Conservation (phyloP, 352 stramenopile genomes). For the Pythium grandisporangium region DNA sequence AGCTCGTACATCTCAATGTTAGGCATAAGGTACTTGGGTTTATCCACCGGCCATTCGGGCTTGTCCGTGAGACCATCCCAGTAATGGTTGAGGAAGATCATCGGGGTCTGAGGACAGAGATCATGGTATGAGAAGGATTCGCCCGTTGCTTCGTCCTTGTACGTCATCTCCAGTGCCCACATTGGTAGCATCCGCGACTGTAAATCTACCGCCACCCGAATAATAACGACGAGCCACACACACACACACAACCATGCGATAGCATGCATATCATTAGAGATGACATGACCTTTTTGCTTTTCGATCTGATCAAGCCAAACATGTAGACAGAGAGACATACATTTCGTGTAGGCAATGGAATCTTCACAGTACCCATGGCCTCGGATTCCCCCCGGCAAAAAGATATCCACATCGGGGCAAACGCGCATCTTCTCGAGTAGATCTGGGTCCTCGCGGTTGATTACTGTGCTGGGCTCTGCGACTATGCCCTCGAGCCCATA, state of each 20-base stretch:
- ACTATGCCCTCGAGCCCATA: conserved; percentile 7
- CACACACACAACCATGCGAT: too few relatives aligned
- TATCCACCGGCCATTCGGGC: conserved; percentile 11
- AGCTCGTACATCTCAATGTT: conserved; percentile 48
- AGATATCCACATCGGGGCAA: conserved; percentile 63
- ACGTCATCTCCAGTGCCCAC: conserved; percentile 35
- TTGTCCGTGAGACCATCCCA: conserved; percentile 12
- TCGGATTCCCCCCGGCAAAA: conserved; percentile 31
- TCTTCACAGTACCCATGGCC: conserved; percentile 65
- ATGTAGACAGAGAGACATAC: conserved; percentile 16
- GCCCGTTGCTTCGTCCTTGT: conserved; percentile 25
- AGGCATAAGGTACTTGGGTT: conserved; percentile 22
- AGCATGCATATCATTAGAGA: too few relatives aligned
- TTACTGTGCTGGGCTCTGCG: conserved; percentile 5
- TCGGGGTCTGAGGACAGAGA: conserved; percentile 16
- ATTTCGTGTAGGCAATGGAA: conserved; percentile 47
- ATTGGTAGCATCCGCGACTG: conserved; percentile 26
- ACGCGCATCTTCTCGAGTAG: conserved; percentile 30
- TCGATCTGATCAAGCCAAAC: too few relatives aligned
- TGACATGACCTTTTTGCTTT: too few relatives aligned
- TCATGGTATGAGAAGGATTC: conserved; percentile 44
- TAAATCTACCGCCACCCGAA: conserved; percentile 6
- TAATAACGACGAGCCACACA: not conserved
- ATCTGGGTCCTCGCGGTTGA: conserved; percentile 20
- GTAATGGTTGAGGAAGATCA: conserved; percentile 32